Conservation (phyloP, 148 eudicot species). For the Rhododendron vialii region DNA sequence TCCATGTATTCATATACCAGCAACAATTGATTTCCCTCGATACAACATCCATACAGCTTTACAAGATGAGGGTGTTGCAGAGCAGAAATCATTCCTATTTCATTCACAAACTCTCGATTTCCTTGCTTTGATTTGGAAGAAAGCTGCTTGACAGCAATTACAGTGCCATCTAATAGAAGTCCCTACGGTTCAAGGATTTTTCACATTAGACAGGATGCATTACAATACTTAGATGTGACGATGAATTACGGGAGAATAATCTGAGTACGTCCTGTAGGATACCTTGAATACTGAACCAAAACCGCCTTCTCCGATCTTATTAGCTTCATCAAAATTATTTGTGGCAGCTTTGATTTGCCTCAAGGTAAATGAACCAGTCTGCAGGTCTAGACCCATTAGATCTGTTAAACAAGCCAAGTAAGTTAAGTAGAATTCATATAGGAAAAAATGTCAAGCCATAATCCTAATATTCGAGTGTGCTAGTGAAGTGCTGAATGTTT, state of each 20-base stretch:
- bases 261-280: neutral
- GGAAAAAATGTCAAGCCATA: neutral
- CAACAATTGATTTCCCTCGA: constrained; percentile 33
- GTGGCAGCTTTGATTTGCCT: neutral
- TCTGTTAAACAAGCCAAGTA: neutral
- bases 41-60: constrained; percentile 39
- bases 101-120: neutral
- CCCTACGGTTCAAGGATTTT: constrained; percentile 19
- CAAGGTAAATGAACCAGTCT: constrained; percentile 26
- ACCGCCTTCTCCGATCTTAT: neutral
- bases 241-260: too few species aligned
- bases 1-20: constrained; percentile 41
- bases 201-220: too few species aligned
- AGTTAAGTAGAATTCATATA: neutral
- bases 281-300: constrained; percentile 39
- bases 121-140: neutral
- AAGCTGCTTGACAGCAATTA: constrained; percentile 46
- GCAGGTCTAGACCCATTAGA: too few species aligned
- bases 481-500: neutral
- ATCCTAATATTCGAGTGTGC: neutral
- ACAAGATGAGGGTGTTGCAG: constrained; percentile 32
- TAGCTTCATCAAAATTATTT: neutral
- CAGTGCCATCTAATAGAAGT: constrained; percentile 29
- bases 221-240: too few species aligned
- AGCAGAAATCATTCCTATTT: constrained; percentile 38